Percentiles rank a stretch among this genome's conserved stretches.
These are phyloP conservation scores for Rhizopus sp. DNA, from an alignment of 371 early-diverging fungal genomes.

Conservation along the genomic window DNA sequence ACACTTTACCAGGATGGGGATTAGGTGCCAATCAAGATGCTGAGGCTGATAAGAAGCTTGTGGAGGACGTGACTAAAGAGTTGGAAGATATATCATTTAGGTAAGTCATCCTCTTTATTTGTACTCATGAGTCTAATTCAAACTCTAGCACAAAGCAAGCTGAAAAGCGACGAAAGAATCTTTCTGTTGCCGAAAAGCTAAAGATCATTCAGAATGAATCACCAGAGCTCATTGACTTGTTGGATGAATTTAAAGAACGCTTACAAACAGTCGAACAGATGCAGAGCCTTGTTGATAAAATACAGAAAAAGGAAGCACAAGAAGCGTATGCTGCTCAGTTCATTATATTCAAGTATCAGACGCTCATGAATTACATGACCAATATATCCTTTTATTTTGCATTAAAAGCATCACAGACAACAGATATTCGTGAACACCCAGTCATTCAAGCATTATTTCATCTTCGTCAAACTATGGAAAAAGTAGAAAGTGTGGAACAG, in stretches of 20 bases:
- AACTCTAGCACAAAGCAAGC: constrained; percentile 23
- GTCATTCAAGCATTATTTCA: constrained; percentile 80
- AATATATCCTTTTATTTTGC: constrained; percentile 90
- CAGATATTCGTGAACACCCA: constrained; percentile 76
- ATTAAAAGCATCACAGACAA: constrained; percentile 67
- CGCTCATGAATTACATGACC: constrained; percentile 74
- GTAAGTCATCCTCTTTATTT: constrained; percentile 20
- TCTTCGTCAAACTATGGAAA: constrained; percentile 67
- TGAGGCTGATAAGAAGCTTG: constrained; percentile 40
- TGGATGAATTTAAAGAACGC: constrained; percentile 75
- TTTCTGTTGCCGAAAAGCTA: constrained; percentile 69
- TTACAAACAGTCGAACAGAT: constrained; percentile 40
- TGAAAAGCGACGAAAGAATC: constrained; percentile 52
- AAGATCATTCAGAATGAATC: constrained; percentile 76
- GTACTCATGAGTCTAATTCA: background rate
- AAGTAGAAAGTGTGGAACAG: constrained; percentile 68
- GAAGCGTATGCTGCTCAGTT: constrained; percentile 39
- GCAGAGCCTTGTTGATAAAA: constrained; percentile 30
- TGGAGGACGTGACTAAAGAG: constrained; percentile 61
- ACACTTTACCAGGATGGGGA: constrained; percentile 51
- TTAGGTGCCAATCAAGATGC: constrained; percentile 31
- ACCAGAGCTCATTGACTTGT: constrained; percentile 81
- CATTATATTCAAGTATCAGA: constrained; percentile 57
- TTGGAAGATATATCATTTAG: constrained; percentile 56
- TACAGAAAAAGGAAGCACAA: constrained; percentile 16